A percentile compares a stretch with the other conserved stretches of the same genome.
phyloP scores from a whole-genome alignment of 352 stramenopile species.

The Globisporangium nunn region DNA sequence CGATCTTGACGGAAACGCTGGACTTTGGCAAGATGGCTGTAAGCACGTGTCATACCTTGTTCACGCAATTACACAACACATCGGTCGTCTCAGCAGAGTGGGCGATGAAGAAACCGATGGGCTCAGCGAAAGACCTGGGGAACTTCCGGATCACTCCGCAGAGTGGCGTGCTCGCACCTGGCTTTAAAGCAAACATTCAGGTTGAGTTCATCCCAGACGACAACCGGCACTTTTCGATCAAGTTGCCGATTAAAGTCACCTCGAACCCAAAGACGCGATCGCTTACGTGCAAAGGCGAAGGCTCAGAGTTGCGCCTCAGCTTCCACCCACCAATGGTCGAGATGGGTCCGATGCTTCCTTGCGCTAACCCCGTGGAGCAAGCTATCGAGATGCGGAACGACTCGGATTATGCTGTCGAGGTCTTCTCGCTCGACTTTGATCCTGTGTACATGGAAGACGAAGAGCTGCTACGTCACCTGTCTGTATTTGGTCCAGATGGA shows the following conservation, averaged over 20 bases:
- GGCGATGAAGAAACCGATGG: constrained; percentile 88
- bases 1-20: constrained; percentile 70
- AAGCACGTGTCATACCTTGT: constrained; percentile 83
- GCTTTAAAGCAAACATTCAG: constrained; percentile 78
- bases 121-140: constrained; percentile 61
- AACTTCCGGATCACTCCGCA: constrained; percentile 80
- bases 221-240: constrained; percentile 66
- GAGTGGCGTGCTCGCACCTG: constrained; percentile 65
- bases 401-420: constrained; percentile 84
- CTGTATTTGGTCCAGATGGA: constrained; percentile 56
- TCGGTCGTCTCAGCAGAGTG: constrained; percentile 86
- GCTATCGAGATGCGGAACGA: constrained; percentile 84
- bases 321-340: constrained; percentile 82
- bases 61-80: constrained; percentile 89
- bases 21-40: constrained; percentile 90
- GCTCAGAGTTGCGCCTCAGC: constrained; percentile 61
- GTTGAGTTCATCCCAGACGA: constrained; percentile 89
- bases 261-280: constrained; percentile 73
- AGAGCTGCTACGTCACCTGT: constrained; percentile 50
- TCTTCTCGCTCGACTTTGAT: constrained; percentile 91
- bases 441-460: constrained; percentile 81
- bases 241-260: constrained; percentile 85
- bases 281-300: constrained; percentile 75
- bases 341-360: constrained; percentile 86
- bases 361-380: constrained; percentile 26